Evolutionary conservation across 176 grass and related monocot genomes (phyloP).

Genomic region (Triticum timopheevii): DNA sequence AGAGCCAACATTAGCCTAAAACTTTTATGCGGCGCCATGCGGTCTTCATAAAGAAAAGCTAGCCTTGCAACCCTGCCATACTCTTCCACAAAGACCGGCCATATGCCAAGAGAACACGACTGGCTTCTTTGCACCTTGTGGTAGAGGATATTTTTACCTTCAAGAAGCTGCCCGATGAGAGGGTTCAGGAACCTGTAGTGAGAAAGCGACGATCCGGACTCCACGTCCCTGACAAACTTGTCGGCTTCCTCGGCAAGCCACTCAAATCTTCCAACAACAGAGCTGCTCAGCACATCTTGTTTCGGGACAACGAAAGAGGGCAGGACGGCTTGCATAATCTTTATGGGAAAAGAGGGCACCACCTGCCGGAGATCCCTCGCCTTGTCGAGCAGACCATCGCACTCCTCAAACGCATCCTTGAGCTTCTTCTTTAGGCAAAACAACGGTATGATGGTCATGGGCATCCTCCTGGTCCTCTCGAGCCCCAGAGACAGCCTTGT

Average conservation of each 20-base stretch:
- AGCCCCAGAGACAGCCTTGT: neutral
- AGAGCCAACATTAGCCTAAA: neutral
- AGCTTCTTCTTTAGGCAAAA: neutral
- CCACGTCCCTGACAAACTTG: neutral
- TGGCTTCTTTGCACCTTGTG: too few species aligned
- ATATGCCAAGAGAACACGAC: rapidly evolving
- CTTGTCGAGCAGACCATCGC: neutral
- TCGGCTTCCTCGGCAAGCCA: neutral
- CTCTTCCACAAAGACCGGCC: neutral
- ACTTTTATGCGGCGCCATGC: neutral
- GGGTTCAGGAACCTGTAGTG: neutral
- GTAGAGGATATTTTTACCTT: neutral
- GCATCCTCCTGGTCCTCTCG: neutral
- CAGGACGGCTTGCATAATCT: neutral
- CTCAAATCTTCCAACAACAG: neutral
- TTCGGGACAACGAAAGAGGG: neutral
- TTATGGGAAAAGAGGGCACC: neutral
- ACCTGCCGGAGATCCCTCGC: too few species aligned
- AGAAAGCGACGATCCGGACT: neutral
- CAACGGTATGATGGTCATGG: neutral
- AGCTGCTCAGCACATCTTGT: too few species aligned
- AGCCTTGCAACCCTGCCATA: neutral
- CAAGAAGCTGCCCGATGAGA: too few species aligned
- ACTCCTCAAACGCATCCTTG: neutral
- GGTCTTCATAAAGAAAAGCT: rapidly evolving